phyloP scores from a whole-genome alignment of 148 eudicot species.

The Talinum fruticosum region DNA sequence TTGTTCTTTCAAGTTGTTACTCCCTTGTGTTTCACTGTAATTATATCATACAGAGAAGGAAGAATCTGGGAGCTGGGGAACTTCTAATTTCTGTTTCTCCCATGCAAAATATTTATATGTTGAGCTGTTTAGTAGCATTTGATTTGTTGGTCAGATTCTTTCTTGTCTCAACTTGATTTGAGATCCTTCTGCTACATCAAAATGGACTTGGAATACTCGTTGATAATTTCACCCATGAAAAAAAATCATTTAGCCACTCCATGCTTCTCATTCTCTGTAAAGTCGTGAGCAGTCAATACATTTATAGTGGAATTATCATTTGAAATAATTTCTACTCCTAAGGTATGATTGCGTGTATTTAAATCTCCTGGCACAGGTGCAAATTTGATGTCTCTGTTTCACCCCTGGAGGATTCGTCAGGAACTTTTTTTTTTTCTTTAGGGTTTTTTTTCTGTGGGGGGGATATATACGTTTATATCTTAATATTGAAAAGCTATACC shows the following conservation, averaged over 20 bases:
- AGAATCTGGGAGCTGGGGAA: slow-evolving; percentile 25
- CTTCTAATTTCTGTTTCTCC: slow-evolving; percentile 17
- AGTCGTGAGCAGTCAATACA: not conserved
- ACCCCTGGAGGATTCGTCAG: not conserved
- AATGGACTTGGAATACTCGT: not conserved
- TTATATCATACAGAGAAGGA: slow-evolving; percentile 15
- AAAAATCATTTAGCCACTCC: too few species aligned
- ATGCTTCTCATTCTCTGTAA: not conserved
- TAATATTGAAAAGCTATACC: not conserved
- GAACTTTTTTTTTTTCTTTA: not conserved
- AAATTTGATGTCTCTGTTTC: not conserved
- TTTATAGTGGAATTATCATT: not conserved
- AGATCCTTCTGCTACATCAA: not conserved
- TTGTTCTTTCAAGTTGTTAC: not conserved
- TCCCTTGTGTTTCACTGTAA: slow-evolving; percentile 21
- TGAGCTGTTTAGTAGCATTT: not conserved
- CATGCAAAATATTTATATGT: too few species aligned
- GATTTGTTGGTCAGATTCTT: not conserved
- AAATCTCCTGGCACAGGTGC: not conserved
- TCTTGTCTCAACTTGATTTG: not conserved
- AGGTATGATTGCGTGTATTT: not conserved
- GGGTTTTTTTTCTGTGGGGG: not conserved
- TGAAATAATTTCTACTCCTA: too few species aligned
- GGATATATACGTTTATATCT: too few species aligned
- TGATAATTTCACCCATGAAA: too few species aligned